Base-by-base conservation (phyloP, 768 basidiomycete species). In the Pulveroboletus sp. region DNA sequence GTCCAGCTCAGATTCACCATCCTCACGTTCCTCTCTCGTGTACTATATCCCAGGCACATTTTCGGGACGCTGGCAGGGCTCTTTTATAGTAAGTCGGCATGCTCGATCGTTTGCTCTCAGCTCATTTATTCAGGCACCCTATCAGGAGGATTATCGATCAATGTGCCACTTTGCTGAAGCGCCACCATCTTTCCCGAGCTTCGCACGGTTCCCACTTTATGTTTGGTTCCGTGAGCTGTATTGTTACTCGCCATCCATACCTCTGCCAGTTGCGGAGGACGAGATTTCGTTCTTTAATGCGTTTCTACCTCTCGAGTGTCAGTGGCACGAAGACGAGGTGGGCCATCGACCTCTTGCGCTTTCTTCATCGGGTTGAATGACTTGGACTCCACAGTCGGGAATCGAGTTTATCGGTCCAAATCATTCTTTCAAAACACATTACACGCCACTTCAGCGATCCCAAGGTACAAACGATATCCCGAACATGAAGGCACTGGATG, bases 31-130 rank as follows among this genome's bases (percentile, higher is more conserved):
- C 6, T 31, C 41, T 11, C 42, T 48, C 17, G 36, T 56, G 8
- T 55, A 66, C 17, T 79, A 82, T 55, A 64, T 66, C 44, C 67
- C 74, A 21, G 78, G 74, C 10, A 66, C 68, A 1, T 65, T 80
- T 26, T 70, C 71, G 4, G 80, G 79, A 17, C 65, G 60, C 33
- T 82, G 77, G 78, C 70, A 72, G 46, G 79, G 78, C 3, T 74
- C 77, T 8, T 71, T 66, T 36, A 70, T 79, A 11, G 79, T 80
- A 54, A 47, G 74, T 54, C 18, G 27, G 8, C 31, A 18, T 10
- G 44, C 39, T 47, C 27, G 21, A 51, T 35, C 9, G 9, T 43
- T 40, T 28, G 15, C 42, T 51, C 21, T 27, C 15, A 33, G 24
- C 47, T 52, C 44, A 50, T 26, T 46, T 39, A 37, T 46, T n/a